Conservation (phyloP, 208 protist species). For the Leishmania martiniquensis region DNA sequence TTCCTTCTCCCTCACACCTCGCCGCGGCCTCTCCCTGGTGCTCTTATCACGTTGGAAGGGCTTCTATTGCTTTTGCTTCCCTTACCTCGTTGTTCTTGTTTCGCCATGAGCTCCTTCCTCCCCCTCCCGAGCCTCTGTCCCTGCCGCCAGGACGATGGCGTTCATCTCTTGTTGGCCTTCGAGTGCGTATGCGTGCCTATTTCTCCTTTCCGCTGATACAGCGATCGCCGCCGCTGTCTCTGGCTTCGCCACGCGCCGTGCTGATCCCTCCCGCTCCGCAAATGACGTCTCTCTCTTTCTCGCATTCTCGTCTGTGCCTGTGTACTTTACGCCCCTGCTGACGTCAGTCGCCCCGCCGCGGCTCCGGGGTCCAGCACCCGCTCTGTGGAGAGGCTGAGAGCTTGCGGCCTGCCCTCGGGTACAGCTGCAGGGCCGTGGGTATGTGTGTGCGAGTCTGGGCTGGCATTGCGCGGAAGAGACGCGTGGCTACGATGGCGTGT, state of each 20-base stretch:
- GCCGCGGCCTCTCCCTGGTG: not conserved
- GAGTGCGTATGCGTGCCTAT: not conserved
- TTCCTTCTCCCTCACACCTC: not conserved
- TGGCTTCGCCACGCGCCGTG: not conserved
- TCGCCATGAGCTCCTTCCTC: not conserved
- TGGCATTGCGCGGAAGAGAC: not conserved
- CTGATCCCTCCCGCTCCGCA: not conserved
- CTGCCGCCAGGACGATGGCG: not conserved
- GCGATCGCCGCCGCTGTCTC: not conserved
- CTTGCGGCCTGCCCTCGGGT: not conserved
- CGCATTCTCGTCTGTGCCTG: not conserved
- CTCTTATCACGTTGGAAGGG: not conserved
- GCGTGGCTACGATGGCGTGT: not conserved
- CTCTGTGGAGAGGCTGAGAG: not conserved
- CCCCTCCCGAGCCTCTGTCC: not conserved
- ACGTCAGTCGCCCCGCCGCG: not conserved
- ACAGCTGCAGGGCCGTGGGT: not conserved
- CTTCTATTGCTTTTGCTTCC: not conserved
- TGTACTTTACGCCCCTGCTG: not conserved
- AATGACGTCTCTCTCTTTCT: not conserved
- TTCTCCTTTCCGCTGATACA: not conserved
- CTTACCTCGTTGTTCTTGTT: not conserved
- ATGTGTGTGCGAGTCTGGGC: not conserved
- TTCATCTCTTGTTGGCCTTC: not conserved
- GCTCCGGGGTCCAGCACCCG: not conserved